These are phyloP conservation scores for Platismatia glauca DNA, from an alignment of 495 filamentous ascomycete species.

Conservation along the genomic window DNA sequence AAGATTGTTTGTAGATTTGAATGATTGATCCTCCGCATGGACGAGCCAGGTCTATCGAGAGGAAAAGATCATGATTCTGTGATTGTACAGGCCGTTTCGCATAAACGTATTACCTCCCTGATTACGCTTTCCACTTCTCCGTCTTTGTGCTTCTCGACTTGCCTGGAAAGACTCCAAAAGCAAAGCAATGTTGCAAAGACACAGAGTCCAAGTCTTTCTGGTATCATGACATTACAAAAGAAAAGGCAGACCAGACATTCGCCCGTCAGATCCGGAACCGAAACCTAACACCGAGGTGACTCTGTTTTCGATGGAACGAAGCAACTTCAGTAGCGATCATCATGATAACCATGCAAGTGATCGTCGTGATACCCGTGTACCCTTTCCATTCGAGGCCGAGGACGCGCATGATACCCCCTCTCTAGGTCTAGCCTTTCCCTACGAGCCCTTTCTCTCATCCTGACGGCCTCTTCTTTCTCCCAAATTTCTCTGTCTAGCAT, in stretches of 20 bases:
- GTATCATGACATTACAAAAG: background rate
- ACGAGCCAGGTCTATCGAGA: background rate
- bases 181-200: background rate
- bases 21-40: background rate
- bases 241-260: background rate
- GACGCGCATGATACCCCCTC: background rate
- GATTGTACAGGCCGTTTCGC: constrained; percentile 6
- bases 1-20: background rate
- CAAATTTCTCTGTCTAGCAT: constrained; percentile 4
- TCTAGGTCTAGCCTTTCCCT: background rate
- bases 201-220: background rate
- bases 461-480: background rate
- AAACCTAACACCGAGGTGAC: background rate
- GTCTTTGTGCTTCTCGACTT: background rate
- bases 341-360: background rate
- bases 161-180: background rate
- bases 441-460: background rate
- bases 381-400: background rate
- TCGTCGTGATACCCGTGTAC: background rate
- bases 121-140: background rate
- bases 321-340: background rate
- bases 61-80: background rate
- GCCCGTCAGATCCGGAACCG: background rate
- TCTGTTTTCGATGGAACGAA: background rate
- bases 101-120: constrained; percentile 6